phyloP scores from a whole-genome alignment of 2,329 filamentous ascomycete genomes.

The Parascedosporium putredinis region DNA sequence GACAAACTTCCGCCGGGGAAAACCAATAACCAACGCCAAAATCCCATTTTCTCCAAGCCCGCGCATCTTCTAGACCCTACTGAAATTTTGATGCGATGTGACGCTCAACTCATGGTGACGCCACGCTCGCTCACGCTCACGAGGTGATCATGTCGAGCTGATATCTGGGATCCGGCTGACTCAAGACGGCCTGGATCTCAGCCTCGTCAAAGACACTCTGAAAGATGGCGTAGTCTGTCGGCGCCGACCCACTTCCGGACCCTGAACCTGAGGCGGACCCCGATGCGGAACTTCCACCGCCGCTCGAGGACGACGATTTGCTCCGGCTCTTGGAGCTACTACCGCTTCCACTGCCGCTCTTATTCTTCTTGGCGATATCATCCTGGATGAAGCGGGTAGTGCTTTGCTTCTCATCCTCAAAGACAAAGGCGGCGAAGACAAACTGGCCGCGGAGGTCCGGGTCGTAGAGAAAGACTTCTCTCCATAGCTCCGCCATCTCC shows the following conservation, averaged over 20 bases:
- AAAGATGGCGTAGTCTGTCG: slow-evolving; percentile 42
- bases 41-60: too few species aligned
- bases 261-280: slow-evolving; percentile 16
- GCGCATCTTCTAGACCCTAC: too few species aligned
- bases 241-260: slow-evolving; percentile 14
- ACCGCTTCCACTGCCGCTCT: slow-evolving; percentile 13
- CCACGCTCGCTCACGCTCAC: too few species aligned
- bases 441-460: slow-evolving; percentile 53
- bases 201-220: slow-evolving; percentile 36
- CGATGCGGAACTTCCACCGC: slow-evolving; percentile 17
- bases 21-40: too few species aligned
- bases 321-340: slow-evolving; percentile 23
- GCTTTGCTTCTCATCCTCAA: slow-evolving; percentile 46
- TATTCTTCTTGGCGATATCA: slow-evolving; percentile 42
- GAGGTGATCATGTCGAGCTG: slow-evolving; percentile 40
- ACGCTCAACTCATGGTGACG: too few species aligned
- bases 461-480: slow-evolving; percentile 53
- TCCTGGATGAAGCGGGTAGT: slow-evolving; percentile 43
- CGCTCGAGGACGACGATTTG: slow-evolving; percentile 15
- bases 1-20: too few species aligned
- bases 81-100: too few species aligned
- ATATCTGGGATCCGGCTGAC: slow-evolving; percentile 43
- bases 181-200: slow-evolving; percentile 40
- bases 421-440: slow-evolving; percentile 51
- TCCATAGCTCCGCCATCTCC: slow-evolving; percentile 56